phyloP scores from a whole-genome alignment of 352 stramenopile species.

The Phytopythium aichiense region DNA sequence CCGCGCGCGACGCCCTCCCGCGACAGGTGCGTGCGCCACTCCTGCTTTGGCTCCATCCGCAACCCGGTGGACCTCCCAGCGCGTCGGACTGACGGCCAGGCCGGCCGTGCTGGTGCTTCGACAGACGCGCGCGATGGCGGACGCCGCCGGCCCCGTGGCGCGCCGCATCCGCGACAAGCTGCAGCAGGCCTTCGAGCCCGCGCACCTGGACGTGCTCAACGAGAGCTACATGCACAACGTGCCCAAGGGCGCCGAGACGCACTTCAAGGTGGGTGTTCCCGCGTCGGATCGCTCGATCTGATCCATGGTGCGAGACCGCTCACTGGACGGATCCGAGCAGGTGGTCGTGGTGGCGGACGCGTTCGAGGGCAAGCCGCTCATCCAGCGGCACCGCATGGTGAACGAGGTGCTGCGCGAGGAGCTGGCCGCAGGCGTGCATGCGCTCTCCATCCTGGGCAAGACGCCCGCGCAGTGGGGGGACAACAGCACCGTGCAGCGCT shows the following conservation, averaged over 20 bases:
- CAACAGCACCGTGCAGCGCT: constrained; percentile 47
- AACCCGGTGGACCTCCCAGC: neutral
- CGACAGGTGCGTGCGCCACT: neutral
- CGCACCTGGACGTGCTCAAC: constrained; percentile 89
- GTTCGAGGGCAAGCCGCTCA: constrained; percentile 86
- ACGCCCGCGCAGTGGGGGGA: constrained; percentile 90
- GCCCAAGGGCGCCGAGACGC: constrained; percentile 91
- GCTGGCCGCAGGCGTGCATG: constrained; percentile 87
- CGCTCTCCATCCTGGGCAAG: constrained; percentile 94
- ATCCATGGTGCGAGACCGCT: too few species aligned
- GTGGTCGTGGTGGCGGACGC: constrained; percentile 89
- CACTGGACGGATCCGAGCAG: constrained; percentile 7
- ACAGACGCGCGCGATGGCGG: constrained; percentile 24
- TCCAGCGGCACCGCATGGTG: constrained; percentile 91
- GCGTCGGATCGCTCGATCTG: too few species aligned
- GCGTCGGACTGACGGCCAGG: neutral
- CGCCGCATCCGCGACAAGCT: constrained; percentile 70
- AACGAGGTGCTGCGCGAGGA: constrained; percentile 88
- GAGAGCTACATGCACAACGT: constrained; percentile 96
- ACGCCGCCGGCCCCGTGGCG: constrained; percentile 41
- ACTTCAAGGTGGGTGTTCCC: constrained; percentile 85
- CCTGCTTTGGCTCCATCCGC: neutral
- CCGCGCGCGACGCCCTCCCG: neutral
- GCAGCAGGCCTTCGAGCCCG: constrained; percentile 44
- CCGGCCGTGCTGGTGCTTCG: neutral